Conservation (phyloP, 2,329 filamentous ascomycete genomes). For the Allantophomopsis lycopodina region DNA sequence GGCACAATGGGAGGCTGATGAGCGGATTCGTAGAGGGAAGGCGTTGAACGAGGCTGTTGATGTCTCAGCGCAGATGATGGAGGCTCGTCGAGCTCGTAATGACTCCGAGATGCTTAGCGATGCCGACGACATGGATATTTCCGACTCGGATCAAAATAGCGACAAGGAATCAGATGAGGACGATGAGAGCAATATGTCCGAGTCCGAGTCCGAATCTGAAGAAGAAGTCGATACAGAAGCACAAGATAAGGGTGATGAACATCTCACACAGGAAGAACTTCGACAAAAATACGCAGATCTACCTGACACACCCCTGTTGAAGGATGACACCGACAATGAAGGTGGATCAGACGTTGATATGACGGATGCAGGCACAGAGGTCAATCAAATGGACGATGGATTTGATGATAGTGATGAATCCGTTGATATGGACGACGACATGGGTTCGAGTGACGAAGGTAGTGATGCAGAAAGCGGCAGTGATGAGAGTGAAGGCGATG, state of each 20-base stretch:
- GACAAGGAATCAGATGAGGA: conserved; percentile 27
- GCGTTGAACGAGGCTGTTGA: conserved; percentile 64
- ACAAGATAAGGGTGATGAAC: conserved; percentile 43
- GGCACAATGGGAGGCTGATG: conserved; percentile 49
- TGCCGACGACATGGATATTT: conserved; percentile 19
- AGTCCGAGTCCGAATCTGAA: conserved; percentile 46
- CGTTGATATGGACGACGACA: conserved; percentile 54
- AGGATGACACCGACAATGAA: conserved; percentile 18
- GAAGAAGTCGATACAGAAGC: conserved; percentile 31
- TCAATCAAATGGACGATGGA: conserved; percentile 1
- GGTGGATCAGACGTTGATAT: conserved; percentile 14
- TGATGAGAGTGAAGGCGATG: conserved; percentile 16
- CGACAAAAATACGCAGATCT: conserved; percentile 55
- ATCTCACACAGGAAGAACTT: conserved; percentile 55
- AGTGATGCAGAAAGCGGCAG: conserved; percentile 29
- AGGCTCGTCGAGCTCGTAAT: conserved; percentile 38
- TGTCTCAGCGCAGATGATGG: conserved; percentile 53
- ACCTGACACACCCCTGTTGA: conserved; percentile 23
- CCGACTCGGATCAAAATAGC: conserved; percentile 20
- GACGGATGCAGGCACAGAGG: conserved; percentile 1
- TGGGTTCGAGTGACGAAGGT: conserved; percentile 39
- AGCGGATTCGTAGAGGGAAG: conserved; percentile 49
- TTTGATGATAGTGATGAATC: conserved; percentile 47
- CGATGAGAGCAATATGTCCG: conserved; percentile 37
- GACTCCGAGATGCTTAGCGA: conserved; percentile 36